A percentile compares a stretch with the other conserved stretches of the same genome.
Evolutionary conservation across 306 rosid genomes (phyloP).

Genomic region (Crotalaria pallida): DNA sequence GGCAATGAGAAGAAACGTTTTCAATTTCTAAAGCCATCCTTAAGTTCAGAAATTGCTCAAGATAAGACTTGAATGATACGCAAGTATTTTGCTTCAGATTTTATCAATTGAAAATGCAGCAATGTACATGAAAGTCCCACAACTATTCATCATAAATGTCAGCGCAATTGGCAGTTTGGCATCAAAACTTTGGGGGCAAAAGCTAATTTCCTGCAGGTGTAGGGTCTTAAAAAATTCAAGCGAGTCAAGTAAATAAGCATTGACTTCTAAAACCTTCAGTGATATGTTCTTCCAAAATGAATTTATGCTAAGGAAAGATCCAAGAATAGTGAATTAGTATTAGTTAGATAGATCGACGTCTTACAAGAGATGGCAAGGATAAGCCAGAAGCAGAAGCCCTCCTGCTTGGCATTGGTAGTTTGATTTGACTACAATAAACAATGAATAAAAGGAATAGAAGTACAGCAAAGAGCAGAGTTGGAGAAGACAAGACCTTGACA

Average conservation of each 20-base stretch:
- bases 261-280: not conserved
- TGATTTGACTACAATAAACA: constrained; percentile 58
- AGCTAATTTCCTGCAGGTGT: not conserved
- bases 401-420: constrained; percentile 67
- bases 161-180: not conserved
- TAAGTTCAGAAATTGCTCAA: not conserved
- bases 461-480: constrained; percentile 48
- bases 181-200: not conserved
- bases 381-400: constrained; percentile 33
- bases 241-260: constrained; percentile 1
- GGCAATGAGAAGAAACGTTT: not conserved
- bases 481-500: constrained; percentile 40
- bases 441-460: constrained; percentile 53
- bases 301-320: constrained; percentile 16
- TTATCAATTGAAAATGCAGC: constrained; percentile 11
- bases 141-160: not conserved
- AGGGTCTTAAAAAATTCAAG: not conserved
- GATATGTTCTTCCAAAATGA: constrained; percentile 17
- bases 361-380: constrained; percentile 45
- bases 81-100: not conserved
- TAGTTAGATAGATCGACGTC: constrained; percentile 34
- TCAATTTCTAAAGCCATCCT: constrained; percentile 10
- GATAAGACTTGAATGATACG: not conserved
- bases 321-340: not conserved
- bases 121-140: not conserved